Base-by-base conservation (phyloP, 2,329 filamentous ascomycete genomes). In the Orbilia javanica region DNA sequence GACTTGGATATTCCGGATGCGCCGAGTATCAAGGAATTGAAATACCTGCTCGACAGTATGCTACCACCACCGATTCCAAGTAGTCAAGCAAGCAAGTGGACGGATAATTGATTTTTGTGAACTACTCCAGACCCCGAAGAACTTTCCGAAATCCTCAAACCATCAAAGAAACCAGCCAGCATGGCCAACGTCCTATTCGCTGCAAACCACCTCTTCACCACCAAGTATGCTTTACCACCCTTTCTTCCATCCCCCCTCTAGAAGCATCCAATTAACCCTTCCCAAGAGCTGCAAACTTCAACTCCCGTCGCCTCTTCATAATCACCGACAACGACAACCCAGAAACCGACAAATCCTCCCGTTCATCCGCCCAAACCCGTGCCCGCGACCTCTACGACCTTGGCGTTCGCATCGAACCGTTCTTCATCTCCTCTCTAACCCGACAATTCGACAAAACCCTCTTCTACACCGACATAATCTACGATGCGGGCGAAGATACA, bases 391-490 rank as follows among this genome's bases (percentile, higher is more conserved):
- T 99, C 22, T 98, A 97, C 83, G 96, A 99, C 83, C 86, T 98
- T 29, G 94, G 94, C 3, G 94, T 97, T 31, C 89, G 89, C 0
- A 97, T 99, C 77, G 95, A 98, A 82, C 86, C 99, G 0, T 99
- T 98, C 81, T 94, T 96, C 0, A 95, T 99, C 72, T 92, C 91
- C 4, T 86, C 85, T 25, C 89, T 89, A 0, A 86, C 84, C 2
- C 90, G 90, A 29, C 88, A 88, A 36, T 99, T 99, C 82, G 91
- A 97, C 80, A 86, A 93, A 3, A 87, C 89, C 71, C 94, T 92
- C 73, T 99, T 99, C 84, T 99, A 97, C 84, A 93, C 98, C 84
- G 94, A 97, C 82, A 96, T 99, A 60, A 91, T 98, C 76, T 98
- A 98, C 84, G 92, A 91, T 73, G 60, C 81, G 2, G 79, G 85